Percentiles rank a stretch among this genome's conserved stretches.
phyloP scores from a whole-genome alignment of 1,284 basidiomycete species.

The Boletus smithii region DNA sequence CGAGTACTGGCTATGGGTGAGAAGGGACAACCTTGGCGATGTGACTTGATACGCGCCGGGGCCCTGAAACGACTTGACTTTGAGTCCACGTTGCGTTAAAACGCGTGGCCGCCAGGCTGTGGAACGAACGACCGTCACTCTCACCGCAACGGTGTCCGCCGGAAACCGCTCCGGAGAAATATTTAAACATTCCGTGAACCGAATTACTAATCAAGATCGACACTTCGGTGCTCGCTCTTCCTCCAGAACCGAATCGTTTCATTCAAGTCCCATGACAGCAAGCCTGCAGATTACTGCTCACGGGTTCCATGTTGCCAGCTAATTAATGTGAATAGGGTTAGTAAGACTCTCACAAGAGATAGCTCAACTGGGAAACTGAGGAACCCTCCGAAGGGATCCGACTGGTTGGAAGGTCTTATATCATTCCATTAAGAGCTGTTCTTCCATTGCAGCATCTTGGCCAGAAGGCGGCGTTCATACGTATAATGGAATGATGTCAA shows the following conservation, averaged over 20 bases:
- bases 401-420: background rate
- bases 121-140: background rate
- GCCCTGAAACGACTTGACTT: conserved; percentile 21
- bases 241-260: too few species aligned
- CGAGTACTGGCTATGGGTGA: conserved; percentile 18
- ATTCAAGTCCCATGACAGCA: too few species aligned
- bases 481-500: background rate
- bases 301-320: too few species aligned
- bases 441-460: conserved; percentile 17
- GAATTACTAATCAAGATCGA: conserved; percentile 29
- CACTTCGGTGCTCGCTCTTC: too few species aligned
- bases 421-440: conserved; percentile 10
- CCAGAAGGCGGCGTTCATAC: conserved; percentile 26
- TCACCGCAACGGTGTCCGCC: conserved; percentile 17
- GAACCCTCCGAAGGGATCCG: background rate
- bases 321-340: too few species aligned
- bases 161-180: conserved; percentile 17
- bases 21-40: conserved; percentile 21
- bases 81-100: conserved; percentile 23
- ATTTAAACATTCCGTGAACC: background rate
- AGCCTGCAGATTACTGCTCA: too few species aligned
- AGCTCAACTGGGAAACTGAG: conserved; percentile 2
- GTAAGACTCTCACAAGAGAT: conserved; percentile 8
- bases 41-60: conserved; percentile 30
- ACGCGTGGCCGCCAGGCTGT: conserved; percentile 23